phyloP scores from a whole-genome alignment of 1,284 basidiomycete species.

The Ganoderma resinaceum region DNA sequence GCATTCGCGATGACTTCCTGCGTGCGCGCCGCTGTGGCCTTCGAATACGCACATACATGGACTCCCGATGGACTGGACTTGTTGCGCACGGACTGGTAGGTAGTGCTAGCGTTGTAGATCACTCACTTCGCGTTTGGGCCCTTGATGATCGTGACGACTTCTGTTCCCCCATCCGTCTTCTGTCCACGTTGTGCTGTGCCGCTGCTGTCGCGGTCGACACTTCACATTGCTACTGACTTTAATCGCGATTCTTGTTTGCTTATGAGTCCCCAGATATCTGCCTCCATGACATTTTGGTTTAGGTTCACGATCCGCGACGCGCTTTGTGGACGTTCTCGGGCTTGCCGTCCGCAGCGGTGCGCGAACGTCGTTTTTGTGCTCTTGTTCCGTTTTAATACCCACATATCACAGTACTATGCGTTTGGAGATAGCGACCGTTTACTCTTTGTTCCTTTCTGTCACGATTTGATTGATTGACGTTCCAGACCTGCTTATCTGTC shows the following conservation, averaged over 20 bases:
- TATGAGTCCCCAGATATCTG: not conserved
- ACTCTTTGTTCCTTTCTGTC: not conserved
- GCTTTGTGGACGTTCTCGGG: not conserved
- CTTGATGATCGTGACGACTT: constrained; percentile 3
- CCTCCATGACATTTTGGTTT: not conserved
- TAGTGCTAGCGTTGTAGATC: constrained; percentile 9
- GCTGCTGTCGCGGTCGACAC: not conserved
- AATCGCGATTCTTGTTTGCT: not conserved
- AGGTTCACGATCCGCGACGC: not conserved
- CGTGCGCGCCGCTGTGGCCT: not conserved
- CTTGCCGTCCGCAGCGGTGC: not conserved
- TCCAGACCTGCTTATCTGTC: not conserved
- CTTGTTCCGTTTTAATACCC: not conserved
- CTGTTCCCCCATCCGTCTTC: not conserved
- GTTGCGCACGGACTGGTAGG: constrained; percentile 1
- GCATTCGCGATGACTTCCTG: not conserved
- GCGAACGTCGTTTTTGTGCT: not conserved
- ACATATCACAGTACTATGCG: not conserved
- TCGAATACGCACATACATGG: not conserved
- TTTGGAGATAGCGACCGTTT: not conserved
- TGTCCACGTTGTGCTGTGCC: not conserved
- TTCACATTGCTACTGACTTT: not conserved
- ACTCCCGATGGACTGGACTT: constrained; percentile 1
- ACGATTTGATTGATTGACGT: not conserved
- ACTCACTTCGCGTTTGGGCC: not conserved